Percentiles rank a stretch among this genome's conserved stretches.
Conservation (phyloP, 192 early-diverging fungal genomes). For the Paraglomus occultum region DNA sequence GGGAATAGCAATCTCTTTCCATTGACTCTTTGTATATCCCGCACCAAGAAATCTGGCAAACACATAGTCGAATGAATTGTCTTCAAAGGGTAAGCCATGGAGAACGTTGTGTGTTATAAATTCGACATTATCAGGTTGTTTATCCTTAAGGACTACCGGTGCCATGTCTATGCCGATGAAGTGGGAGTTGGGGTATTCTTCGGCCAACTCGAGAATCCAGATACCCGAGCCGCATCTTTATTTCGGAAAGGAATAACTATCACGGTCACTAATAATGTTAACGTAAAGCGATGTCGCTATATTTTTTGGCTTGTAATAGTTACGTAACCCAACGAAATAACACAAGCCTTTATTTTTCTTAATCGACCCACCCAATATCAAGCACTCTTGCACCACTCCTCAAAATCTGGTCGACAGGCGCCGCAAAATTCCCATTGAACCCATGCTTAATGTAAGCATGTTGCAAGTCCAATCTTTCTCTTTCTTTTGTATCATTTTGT, state of each 20-base stretch:
- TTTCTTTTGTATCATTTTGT: no score
- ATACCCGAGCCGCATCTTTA: not conserved
- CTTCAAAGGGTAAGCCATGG: conserved; percentile 24
- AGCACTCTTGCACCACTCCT: not conserved
- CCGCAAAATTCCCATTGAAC: no score
- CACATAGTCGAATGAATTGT: conserved; percentile 6
- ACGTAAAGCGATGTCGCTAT: no score
- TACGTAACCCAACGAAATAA: no score
- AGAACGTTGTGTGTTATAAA: conserved; percentile 34
- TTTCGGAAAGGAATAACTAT: not conserved
- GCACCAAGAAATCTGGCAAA: not conserved
- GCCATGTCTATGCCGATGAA: conserved; percentile 29
- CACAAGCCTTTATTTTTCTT: not conserved
- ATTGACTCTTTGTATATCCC: not conserved
- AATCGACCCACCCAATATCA: conserved; percentile 2
- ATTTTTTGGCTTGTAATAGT: no score
- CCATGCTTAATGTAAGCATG: no score
- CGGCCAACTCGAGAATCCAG: conserved; percentile 10
- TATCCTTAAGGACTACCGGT: conserved; percentile 36
- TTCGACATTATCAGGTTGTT: conserved; percentile 38
- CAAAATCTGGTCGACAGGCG: no score
- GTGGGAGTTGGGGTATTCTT: not conserved
- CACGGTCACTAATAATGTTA: no score
- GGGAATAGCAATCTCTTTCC: conserved; percentile 10
- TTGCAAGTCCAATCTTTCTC: no score